Base-by-base conservation (phyloP, 768 basidiomycete species). In the Pleurotus citrinopileatus region DNA sequence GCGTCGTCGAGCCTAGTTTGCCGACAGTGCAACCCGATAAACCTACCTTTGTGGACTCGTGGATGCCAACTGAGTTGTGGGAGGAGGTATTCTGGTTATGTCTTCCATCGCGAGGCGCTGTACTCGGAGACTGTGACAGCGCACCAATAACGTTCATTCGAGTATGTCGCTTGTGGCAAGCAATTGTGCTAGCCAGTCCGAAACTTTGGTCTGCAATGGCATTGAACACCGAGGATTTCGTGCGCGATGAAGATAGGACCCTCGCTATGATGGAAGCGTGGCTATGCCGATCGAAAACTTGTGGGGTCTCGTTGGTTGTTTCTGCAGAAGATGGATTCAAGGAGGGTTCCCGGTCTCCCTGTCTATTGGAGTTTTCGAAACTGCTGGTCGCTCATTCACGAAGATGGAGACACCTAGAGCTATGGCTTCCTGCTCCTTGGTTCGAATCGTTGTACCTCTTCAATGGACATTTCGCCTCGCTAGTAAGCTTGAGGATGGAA, bases 61-160 rank as follows among this genome's bases (percentile, higher is more conserved):
- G 53, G 17, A 27, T 54, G 26, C 44, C 53, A 19, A 38, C 42
- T 9, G 52, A 53, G 40, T 42, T 53, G 22, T 53, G 52, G 52
- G 26, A 28, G 29, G 38, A 53, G 19, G n/a, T 53, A n/a, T 42
- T 53, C 13, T 25, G 9, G 38, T 20, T n/a, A 20, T 53, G 52
- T 36, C 23, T 53, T 17, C 52, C 37, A 12, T 12, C 22, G 17
- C 32, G 27, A 13, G 52, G 22, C 7, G 26, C n/a, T 4, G 22
- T 25, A 12, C 10, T 36, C 10, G 17, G 23, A 22, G 22, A 27
- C 17, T 8, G n/a, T 10, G 27, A 20, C 8, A 23, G 34, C 17
- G 23, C 52, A 23, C 52, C 40, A 22, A 15, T 29, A 13, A 43
- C 42, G 9, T 42, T 53, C 22, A 20, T 23, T n/a, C 36, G 23